Evolutionary conservation across 768 basidiomycete genomes (phyloP).

Genomic region (Steccherinum ochraceum): DNA sequence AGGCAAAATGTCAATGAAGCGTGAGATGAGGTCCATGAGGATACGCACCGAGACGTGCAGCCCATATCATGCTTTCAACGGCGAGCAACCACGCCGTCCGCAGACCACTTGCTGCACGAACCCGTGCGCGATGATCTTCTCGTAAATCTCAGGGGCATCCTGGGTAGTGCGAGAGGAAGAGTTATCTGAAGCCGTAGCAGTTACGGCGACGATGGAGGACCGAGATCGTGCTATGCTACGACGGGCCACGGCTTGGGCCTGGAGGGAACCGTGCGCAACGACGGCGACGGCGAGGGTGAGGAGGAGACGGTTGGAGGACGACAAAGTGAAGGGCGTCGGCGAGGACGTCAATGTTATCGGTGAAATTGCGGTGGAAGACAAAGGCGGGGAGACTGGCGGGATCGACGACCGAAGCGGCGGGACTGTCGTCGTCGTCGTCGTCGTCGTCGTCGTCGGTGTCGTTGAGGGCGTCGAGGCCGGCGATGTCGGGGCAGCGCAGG

Average conservation of each 20-base stretch:
- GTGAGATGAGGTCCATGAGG: too few relatives aligned
- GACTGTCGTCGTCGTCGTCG: too few relatives aligned
- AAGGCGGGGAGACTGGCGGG: conserved; percentile 16
- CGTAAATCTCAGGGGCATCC: conserved; percentile 20
- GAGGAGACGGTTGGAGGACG: conserved; percentile 19
- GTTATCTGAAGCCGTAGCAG: conserved; percentile 31
- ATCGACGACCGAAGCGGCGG: too few relatives aligned
- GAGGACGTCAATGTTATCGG: conserved; percentile 23
- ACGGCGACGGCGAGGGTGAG: conserved; percentile 29
- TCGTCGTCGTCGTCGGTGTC: too few relatives aligned
- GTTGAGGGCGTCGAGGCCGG: too few relatives aligned
- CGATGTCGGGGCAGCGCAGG: too few relatives aligned
- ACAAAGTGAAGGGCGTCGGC: conserved; percentile 27
- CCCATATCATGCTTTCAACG: conserved; percentile 23
- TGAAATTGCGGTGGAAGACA: conserved; percentile 2
- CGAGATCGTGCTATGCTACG: conserved; percentile 29
- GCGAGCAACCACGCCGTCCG: conserved; percentile 22
- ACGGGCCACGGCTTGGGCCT: conserved; percentile 28
- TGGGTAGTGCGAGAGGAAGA: conserved; percentile 26
- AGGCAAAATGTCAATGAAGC: too few relatives aligned
- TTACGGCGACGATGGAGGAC: conserved; percentile 32
- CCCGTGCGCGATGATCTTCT: conserved; percentile 12
- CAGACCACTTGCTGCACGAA: conserved; percentile 16
- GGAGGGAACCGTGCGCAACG: conserved; percentile 31
- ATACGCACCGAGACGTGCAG: conserved; percentile 22